These are phyloP conservation scores for Pulveroboletus sp. DNA, from an alignment of 768 basidiomycete species.

Conservation along the genomic window DNA sequence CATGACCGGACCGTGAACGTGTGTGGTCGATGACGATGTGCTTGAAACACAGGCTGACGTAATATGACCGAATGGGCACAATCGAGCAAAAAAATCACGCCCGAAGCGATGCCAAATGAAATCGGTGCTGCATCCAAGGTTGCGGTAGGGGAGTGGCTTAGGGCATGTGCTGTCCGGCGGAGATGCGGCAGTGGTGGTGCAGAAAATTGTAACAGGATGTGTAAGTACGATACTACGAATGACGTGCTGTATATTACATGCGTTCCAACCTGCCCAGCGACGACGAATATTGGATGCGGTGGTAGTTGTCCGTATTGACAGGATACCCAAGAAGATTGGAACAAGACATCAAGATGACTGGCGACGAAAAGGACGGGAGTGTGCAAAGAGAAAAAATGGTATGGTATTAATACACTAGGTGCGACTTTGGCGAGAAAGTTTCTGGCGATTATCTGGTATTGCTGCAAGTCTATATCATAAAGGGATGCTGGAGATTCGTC, in stretches of 20 bases:
- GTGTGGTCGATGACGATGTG: too few relatives aligned
- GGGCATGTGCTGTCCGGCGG: not conserved
- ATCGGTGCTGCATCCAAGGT: too few relatives aligned
- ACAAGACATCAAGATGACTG: constrained; percentile 29
- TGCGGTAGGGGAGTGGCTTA: too few relatives aligned
- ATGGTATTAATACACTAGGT: constrained; percentile 15
- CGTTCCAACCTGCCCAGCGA: constrained; percentile 29
- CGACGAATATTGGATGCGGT: constrained; percentile 23
- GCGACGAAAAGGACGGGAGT: constrained; percentile 1
- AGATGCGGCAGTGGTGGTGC: constrained; percentile 2
- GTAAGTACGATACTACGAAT: constrained; percentile 29
- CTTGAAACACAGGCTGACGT: too few relatives aligned
- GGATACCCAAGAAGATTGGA: constrained; percentile 27
- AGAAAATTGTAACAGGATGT: constrained; percentile 17
- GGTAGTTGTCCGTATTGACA: constrained; percentile 22
- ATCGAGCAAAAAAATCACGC: too few relatives aligned
- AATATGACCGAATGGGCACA: too few relatives aligned
- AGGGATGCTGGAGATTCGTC: constrained; percentile 31
- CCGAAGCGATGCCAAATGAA: too few relatives aligned
- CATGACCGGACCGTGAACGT: not conserved
- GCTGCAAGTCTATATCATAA: constrained; percentile 31
- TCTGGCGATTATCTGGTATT: constrained; percentile 6
- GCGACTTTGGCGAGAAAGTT: constrained; percentile 8
- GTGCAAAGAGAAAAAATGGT: constrained; percentile 2
- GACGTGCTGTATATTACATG: constrained; percentile 32